These are phyloP conservation scores for Fraxinus nigra DNA, from an alignment of 305 asterid genomes.

Conservation along the genomic window DNA sequence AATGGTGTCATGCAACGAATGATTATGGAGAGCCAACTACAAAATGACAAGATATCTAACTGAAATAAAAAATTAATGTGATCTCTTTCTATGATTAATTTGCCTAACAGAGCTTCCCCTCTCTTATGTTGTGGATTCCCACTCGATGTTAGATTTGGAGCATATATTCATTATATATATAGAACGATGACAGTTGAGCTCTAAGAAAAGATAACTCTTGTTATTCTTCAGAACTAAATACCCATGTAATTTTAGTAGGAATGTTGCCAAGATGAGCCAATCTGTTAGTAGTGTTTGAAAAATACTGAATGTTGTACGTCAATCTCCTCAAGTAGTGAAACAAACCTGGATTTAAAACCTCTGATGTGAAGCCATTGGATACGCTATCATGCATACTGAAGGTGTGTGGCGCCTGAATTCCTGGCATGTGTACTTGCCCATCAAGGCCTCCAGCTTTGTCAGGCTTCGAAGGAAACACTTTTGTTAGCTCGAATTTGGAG, in stretches of 20 bases:
- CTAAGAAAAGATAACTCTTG: neutral
- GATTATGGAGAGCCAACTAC: neutral
- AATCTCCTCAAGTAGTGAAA: slow-evolving; percentile 1
- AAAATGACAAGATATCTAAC: neutral
- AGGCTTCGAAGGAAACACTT: slow-evolving; percentile 40
- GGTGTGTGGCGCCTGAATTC: slow-evolving; percentile 41
- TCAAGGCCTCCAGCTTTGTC: slow-evolving; percentile 36
- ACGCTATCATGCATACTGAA: slow-evolving; percentile 37
- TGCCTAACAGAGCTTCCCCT: neutral
- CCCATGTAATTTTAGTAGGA: neutral
- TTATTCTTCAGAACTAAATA: neutral
- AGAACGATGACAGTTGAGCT: neutral
- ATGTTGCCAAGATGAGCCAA: neutral
- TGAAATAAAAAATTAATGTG: neutral
- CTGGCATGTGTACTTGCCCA: slow-evolving; percentile 43
- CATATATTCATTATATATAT: neutral
- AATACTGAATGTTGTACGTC: neutral
- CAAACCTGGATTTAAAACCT: slow-evolving; percentile 58
- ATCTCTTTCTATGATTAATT: neutral
- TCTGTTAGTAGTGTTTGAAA: neutral
- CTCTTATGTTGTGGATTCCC: neutral
- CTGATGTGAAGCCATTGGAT: slow-evolving; percentile 44
- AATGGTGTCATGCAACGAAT: neutral
- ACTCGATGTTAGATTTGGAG: neutral
- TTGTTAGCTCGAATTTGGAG: slow-evolving; percentile 68